Evolutionary conservation across 495 filamentous ascomycete genomes (phyloP), one percentile per base, ranked within the genome.

Genomic region (Penicillium subrubescens): DNA sequence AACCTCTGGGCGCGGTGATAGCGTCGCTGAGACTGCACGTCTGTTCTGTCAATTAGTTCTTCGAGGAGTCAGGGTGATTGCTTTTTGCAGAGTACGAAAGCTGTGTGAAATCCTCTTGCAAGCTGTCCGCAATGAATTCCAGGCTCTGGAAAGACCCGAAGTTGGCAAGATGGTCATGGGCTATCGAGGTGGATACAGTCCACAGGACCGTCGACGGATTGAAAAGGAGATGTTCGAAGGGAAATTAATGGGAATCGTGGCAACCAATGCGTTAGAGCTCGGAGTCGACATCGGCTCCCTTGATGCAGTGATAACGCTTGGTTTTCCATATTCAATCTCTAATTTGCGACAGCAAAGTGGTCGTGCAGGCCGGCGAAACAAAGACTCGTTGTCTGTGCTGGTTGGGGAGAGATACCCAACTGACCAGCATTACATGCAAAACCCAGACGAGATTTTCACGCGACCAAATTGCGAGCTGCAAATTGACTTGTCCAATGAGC

Each of bases 211-310:
- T 43, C 86, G 96, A 25, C 81, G 82, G 53, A 98, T 99, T 53
- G 95, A 99, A 76, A 88, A 83, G 37, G 95, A 98, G 70, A 97
- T 99, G 95, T 98, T 98, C 66, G 92, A 96, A 54, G 95, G 95
- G 0, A 92, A 93, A 68, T 80, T 99, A 7, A 82, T 98, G 71
- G 96, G 95, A 5, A 95, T 99, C 60, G 85, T 99, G 10, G 95
- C 94, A 8, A 99, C 95, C 2, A 97, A 88, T 60, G 95, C 95
- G 8, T 81, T 99, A 8, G 95, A 98, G 73, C 77, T 99, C 1
- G 95, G 95, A 15, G 90, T 99, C 44, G 95, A 99, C 75, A 98
- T 99, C 68, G 95, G 96, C 14, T 93, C 89, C 14, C 82, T 99
- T 37, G 96, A 99, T 78, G 94, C 94, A 37, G 95, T 98, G 19